Evolutionary conservation across 2,329 filamentous ascomycete genomes (phyloP), one percentile per base, ranked within the genome.

Genomic region (Trichoderma atrobrunneum): DNA sequence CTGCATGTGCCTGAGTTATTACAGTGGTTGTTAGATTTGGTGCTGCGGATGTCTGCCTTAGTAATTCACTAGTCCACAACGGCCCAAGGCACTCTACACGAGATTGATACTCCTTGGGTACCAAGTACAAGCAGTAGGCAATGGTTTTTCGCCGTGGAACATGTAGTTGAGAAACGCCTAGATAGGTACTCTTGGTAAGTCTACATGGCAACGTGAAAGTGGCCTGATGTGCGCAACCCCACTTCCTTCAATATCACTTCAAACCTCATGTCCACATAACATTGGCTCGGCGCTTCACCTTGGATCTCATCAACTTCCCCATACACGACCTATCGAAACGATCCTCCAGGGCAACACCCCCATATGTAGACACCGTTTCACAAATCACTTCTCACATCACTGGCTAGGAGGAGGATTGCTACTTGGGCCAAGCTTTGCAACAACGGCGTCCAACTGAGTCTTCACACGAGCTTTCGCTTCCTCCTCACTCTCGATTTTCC

Each of bases 261-360:
- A 8, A 39, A 39, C 39, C 39, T 18, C 39, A 43, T n/a, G 39
- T 5, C 39, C 39, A 2, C 39, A 43, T 16, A n/a, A 4, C 16
- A 10, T 43, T 43, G 16, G 8, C 39, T 43, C 16, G 3, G 16
- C 16, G 1, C 39, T 43, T 10, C 16, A 18, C 39, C 39, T n/a
- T 10, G 7, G 16, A n/a, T 43, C 39, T 43, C 39, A 43, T 8
- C 36, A 5, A 8, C 16, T 43, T 7, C 36, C 12, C 36, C 16
- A 18, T 43, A 6, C 36, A n/a, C 16, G 7, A 0, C 14, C 14
- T 7, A 16, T 39, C 14, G 36, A 43, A 43, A 43, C 7, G 36
- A 14, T 39, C 12, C 1, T 18, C 14, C 14, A 18, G 36, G 2
- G 0, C 16, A 39, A 4, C 5, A 0, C 14, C 2, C 16, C 1